Evolutionary conservation across 768 basidiomycete genomes (phyloP).

Genomic region (Cyathus striatus): DNA sequence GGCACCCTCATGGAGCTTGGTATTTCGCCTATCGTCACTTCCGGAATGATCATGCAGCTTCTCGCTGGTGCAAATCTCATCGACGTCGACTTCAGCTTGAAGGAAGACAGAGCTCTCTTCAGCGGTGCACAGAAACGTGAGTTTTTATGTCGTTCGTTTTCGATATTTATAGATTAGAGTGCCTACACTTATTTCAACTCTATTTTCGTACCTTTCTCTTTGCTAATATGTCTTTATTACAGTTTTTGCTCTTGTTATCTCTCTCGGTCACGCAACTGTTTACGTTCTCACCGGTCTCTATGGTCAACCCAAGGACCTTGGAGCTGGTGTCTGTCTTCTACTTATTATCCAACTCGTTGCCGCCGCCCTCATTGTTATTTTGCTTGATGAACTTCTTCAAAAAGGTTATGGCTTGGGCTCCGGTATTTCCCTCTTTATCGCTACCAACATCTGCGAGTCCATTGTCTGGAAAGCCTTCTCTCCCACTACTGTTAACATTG

Average conservation of each 20-base stretch:
- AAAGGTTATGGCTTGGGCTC: slow-evolving; percentile 99
- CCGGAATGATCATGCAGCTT: slow-evolving; percentile 99
- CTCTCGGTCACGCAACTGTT: slow-evolving; percentile 94
- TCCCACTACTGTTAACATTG: slow-evolving; percentile 96
- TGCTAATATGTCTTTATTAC: slow-evolving; percentile 2
- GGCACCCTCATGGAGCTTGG: slow-evolving; percentile 99
- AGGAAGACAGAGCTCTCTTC: slow-evolving; percentile 95
- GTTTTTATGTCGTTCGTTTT: slow-evolving; percentile 21
- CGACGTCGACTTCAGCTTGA: slow-evolving; percentile 94
- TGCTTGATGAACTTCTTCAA: slow-evolving; percentile 97
- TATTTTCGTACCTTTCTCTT: too few species aligned
- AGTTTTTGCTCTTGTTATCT: slow-evolving; percentile 97
- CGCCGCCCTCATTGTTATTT: slow-evolving; percentile 93
- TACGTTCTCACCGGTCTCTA: slow-evolving; percentile 97
- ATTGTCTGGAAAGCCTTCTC: slow-evolving; percentile 99
- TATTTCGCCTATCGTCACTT: slow-evolving; percentile 95
- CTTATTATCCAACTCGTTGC: slow-evolving; percentile 94
- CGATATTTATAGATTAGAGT: too few species aligned
- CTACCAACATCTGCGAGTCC: slow-evolving; percentile 99
- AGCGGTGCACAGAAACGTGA: slow-evolving; percentile 95
- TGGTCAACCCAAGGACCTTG: slow-evolving; percentile 88
- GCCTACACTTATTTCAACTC: too few species aligned
- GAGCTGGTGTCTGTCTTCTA: slow-evolving; percentile 94
- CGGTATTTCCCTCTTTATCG: slow-evolving; percentile 98
- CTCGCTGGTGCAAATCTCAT: slow-evolving; percentile 96